Evolutionary conservation across 2,329 filamentous ascomycete genomes (phyloP).

Genomic region (Cryphonectria radicalis): DNA sequence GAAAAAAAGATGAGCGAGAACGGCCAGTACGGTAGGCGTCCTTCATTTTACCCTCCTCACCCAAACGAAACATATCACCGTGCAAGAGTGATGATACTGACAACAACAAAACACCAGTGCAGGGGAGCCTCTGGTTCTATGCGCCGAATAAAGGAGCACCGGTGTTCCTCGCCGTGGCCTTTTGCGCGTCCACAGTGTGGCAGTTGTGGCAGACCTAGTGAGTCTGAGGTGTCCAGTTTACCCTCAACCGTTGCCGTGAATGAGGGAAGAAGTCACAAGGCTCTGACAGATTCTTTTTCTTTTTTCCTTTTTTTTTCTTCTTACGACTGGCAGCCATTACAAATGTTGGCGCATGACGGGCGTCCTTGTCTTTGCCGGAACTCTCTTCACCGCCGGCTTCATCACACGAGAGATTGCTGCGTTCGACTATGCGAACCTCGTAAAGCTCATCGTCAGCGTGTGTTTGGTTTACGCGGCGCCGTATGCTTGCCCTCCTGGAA

Average conservation of each 20-base stretch:
- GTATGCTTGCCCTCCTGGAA: conserved; percentile 26
- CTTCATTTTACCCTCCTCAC: background rate
- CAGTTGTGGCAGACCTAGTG: conserved; percentile 54
- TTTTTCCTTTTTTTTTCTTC: background rate
- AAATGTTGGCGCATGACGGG: conserved; percentile 55
- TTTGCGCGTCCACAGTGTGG: conserved; percentile 41
- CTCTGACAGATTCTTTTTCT: background rate
- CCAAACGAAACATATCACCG: background rate
- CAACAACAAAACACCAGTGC: conserved; percentile 37
- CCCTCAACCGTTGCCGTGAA: background rate
- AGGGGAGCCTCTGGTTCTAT: conserved; percentile 51
- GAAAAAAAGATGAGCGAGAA: conserved; percentile 19
- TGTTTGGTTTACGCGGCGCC: conserved; percentile 44
- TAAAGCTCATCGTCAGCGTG: conserved; percentile 46
- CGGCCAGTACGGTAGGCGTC: conserved; percentile 11
- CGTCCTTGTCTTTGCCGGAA: conserved; percentile 51
- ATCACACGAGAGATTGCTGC: conserved; percentile 51
- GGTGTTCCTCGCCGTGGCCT: conserved; percentile 51
- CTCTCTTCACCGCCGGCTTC: conserved; percentile 56
- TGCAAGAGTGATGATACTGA: background rate
- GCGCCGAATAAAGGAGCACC: conserved; percentile 53
- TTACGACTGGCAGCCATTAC: conserved; percentile 41
- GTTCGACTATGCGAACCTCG: conserved; percentile 48
- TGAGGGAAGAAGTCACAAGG: background rate
- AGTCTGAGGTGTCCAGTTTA: conserved; percentile 35